Evolutionary conservation across 768 basidiomycete species (phyloP).

Genomic region (Phaffia australis): DNA sequence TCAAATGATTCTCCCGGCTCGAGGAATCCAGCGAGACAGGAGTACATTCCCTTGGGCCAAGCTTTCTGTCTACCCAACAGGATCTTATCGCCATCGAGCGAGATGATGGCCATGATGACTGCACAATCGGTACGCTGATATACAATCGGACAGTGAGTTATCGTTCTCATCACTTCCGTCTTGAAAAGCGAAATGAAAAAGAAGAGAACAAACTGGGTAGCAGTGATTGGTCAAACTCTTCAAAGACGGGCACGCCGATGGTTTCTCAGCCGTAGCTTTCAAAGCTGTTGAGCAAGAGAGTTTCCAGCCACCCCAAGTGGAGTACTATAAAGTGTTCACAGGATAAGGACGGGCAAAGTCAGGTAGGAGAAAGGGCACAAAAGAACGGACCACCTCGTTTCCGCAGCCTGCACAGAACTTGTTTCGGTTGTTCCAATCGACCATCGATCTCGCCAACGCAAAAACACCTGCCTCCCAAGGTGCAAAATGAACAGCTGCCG

Average conservation of each 20-base stretch:
- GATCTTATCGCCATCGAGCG: constrained; percentile 67
- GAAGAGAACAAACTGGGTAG: constrained; percentile 34
- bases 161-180: constrained; percentile 77
- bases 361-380: background rate
- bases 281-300: constrained; percentile 54
- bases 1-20: constrained; percentile 92
- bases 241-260: constrained; percentile 32
- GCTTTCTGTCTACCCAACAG: constrained; percentile 60
- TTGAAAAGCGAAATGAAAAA: constrained; percentile 50
- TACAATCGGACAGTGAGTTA: background rate
- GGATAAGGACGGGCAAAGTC: background rate
- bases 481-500: constrained; percentile 50
- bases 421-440: constrained; percentile 89
- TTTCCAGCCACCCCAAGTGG: constrained; percentile 54
- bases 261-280: constrained; percentile 15
- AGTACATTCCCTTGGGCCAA: constrained; percentile 54
- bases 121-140: background rate
- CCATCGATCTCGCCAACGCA: constrained; percentile 64
- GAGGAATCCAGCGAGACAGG: constrained; percentile 83
- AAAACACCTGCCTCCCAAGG: constrained; percentile 62
- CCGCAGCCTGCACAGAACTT: constrained; percentile 91
- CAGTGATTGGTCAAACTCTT: constrained; percentile 76
- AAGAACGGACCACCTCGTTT: constrained; percentile 40
- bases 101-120: constrained; percentile 57
- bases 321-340: constrained; percentile 6